phyloP scores from a whole-genome alignment of 169 alveolate species.

The Plasmodium yoelii region DNA sequence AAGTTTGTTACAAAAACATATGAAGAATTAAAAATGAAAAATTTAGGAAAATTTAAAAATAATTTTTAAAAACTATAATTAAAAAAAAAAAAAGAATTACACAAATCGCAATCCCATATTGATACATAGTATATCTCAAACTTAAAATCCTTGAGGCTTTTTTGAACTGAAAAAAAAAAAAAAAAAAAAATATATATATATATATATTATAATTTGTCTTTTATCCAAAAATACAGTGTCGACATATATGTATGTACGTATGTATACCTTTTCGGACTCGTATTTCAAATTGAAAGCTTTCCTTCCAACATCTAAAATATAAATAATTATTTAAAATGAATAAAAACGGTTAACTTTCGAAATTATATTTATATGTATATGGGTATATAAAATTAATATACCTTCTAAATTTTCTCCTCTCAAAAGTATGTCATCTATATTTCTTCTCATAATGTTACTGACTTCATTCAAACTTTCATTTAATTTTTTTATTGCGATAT shows the following conservation, averaged over 20 bases:
- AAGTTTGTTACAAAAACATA: conserved; percentile 20
- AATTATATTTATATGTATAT: background rate
- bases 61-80: conserved; percentile 60
- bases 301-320: conserved; percentile 82
- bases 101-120: conserved; percentile 51
- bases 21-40: conserved; percentile 23
- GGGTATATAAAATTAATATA: conserved; percentile 14
- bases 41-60: conserved; percentile 36
- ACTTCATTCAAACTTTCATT: conserved; percentile 86
- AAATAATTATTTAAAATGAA: background rate
- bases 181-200: no score
- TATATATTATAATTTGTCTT: background rate
- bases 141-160: conserved; percentile 74
- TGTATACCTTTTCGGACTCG: conserved; percentile 75
- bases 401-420: conserved; percentile 88
- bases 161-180: conserved; percentile 48
- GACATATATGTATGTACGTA: background rate
- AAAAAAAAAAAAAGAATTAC: conserved; percentile 66
- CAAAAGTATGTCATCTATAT: conserved; percentile 83
- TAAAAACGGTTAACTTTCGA: background rate
- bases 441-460: conserved; percentile 83
- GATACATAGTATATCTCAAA: conserved; percentile 67
- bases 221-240: background rate
- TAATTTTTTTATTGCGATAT: conserved; percentile 83
- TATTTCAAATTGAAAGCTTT: conserved; percentile 78